These are phyloP conservation scores for Areca catechu DNA, from an alignment of 176 grass and related monocot species.

Conservation along the genomic window DNA sequence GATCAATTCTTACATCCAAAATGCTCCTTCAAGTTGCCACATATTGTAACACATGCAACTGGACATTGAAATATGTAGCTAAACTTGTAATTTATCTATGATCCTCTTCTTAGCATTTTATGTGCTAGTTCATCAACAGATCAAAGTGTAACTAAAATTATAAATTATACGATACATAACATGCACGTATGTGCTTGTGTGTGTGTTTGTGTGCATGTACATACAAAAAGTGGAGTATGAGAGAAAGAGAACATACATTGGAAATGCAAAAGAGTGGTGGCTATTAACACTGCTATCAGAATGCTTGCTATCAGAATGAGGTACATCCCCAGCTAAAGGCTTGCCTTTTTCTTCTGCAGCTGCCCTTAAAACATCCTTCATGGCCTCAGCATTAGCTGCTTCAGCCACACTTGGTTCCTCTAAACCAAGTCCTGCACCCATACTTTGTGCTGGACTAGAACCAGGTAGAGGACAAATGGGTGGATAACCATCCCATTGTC, in stretches of 20 bases:
- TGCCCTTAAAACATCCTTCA: constrained; percentile 8
- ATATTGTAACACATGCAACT: background rate
- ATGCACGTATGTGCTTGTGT: background rate
- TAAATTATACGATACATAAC: background rate
- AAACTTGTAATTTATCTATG: too few relatives aligned
- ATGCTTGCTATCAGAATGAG: constrained; percentile 13
- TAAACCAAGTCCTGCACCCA: background rate
- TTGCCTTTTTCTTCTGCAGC: background rate
- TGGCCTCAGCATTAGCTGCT: constrained; percentile 1
- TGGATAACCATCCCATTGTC: constrained; percentile 34
- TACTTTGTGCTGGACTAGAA: background rate
- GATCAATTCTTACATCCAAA: background rate
- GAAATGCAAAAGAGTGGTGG: constrained; percentile 17
- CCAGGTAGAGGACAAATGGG: constrained; percentile 28
- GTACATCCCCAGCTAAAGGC: constrained; percentile 9
- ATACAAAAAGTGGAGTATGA: background rate
- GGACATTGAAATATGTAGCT: background rate
- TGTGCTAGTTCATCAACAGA: too few relatives aligned
- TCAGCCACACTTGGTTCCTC: background rate
- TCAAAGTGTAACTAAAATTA: too few relatives aligned
- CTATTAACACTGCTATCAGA: background rate
- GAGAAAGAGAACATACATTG: constrained; percentile 52
- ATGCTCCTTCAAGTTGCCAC: background rate
- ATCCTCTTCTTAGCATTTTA: too few relatives aligned
- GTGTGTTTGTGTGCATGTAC: background rate